Percentiles rank a stretch among this genome's conserved stretches.
Evolutionary conservation across 2,329 filamentous ascomycete species (phyloP).

Genomic region (Ascosphaera aggregata): DNA sequence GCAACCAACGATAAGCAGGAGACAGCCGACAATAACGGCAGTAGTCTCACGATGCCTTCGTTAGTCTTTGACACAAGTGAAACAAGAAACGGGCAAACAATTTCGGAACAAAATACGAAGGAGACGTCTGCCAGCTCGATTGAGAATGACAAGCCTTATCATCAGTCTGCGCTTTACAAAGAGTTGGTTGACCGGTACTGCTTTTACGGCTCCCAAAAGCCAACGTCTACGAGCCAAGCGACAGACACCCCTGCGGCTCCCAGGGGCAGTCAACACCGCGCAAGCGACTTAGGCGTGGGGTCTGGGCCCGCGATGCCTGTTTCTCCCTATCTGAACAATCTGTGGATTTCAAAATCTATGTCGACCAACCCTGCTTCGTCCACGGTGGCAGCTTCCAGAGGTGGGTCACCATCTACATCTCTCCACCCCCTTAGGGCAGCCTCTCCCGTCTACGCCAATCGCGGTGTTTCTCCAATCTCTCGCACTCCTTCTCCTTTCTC

Average conservation of each 20-base stretch:
- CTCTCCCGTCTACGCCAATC: not conserved
- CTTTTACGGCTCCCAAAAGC: conserved; percentile 60
- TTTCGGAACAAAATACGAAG: conserved; percentile 3
- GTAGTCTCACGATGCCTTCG: not conserved
- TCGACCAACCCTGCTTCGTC: no score
- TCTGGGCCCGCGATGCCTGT: no score
- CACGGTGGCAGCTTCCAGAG: no score
- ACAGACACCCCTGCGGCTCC: conserved; percentile 19
- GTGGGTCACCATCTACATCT: no score
- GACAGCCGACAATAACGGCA: not conserved
- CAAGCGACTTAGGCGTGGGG: no score
- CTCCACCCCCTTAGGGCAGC: not conserved
- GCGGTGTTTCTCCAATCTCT: not conserved
- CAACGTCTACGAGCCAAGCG: conserved; percentile 15
- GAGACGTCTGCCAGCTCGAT: conserved; percentile 28
- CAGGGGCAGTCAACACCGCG: conserved; percentile 4
- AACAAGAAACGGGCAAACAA: conserved; percentile 5
- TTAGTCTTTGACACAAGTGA: no score
- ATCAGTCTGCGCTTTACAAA: conserved; percentile 78
- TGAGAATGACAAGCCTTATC: conserved; percentile 38
- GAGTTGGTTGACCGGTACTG: conserved; percentile 98
- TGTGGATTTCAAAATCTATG: no score
- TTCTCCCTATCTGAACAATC: no score
- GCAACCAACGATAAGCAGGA: conserved; percentile 2
- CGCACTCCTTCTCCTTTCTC: not conserved